Conservation (phyloP, 202 grass and related monocot species). For the Panicum hallii region DNA sequence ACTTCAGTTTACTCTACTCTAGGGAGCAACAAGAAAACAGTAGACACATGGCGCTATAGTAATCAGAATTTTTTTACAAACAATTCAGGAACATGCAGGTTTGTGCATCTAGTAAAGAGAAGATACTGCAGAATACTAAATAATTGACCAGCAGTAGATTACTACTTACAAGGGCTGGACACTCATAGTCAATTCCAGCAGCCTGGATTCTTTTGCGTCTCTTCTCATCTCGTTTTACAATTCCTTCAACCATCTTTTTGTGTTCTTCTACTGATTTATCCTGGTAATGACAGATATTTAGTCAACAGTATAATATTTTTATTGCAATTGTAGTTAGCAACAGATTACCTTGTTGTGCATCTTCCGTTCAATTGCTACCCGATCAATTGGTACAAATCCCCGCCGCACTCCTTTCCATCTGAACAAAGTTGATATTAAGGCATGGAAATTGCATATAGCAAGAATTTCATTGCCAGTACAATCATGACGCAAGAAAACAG, state of each 20-base stretch:
- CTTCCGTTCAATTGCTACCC: conserved; percentile 61
- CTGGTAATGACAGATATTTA: conserved; percentile 55
- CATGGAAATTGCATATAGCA: conserved; percentile 2
- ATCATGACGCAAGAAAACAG: not conserved
- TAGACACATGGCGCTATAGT: too few relatives aligned
- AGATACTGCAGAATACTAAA: not conserved
- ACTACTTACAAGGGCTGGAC: conserved; percentile 78
- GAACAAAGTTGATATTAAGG: conserved; percentile 31
- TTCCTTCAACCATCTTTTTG: conserved; percentile 75
- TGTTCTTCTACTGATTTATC: conserved; percentile 83
- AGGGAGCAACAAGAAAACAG: too few relatives aligned
- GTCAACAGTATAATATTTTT: not conserved
- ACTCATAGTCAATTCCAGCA: conserved; percentile 86
- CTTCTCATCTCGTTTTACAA: conserved; percentile 77
- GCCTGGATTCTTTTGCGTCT: conserved; percentile 84
- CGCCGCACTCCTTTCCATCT: conserved; percentile 77
- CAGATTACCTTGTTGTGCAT: conserved; percentile 75
- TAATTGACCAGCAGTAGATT: conserved; percentile 29
- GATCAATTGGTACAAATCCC: conserved; percentile 60
- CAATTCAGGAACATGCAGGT: too few relatives aligned
- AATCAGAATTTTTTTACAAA: too few relatives aligned
- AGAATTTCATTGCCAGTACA: not conserved
- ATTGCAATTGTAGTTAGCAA: conserved; percentile 14
- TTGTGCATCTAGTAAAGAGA: too few relatives aligned
- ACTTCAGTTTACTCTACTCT: too few relatives aligned